phyloP scores from a whole-genome alignment of 768 basidiomycete species.

The Paxillus rubicundulus region DNA sequence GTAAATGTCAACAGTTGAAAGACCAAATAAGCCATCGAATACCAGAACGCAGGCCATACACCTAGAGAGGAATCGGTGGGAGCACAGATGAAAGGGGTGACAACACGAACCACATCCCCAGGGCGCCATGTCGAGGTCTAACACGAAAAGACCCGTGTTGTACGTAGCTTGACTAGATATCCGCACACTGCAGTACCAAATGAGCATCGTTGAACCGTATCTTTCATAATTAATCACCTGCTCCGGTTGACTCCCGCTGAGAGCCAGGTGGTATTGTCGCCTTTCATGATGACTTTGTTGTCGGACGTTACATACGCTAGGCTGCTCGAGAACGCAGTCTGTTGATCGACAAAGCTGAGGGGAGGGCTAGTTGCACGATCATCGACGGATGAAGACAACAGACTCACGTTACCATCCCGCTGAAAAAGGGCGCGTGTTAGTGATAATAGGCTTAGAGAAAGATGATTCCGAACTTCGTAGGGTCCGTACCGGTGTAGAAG shows the following conservation, averaged over 20 bases:
- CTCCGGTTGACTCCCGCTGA: conserved; percentile 51
- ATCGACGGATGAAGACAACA: background rate
- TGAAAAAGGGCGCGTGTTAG: conserved; percentile 29
- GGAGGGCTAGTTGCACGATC: conserved; percentile 12
- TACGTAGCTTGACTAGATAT: conserved; percentile 64
- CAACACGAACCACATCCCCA: conserved; percentile 72
- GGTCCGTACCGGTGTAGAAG: conserved; percentile 62
- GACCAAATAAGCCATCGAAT: conserved; percentile 20
- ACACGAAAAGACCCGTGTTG: conserved; percentile 77
- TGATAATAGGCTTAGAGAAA: conserved; percentile 10
- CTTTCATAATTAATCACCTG: conserved; percentile 42
- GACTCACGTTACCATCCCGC: conserved; percentile 71
- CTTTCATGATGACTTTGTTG: conserved; percentile 71
- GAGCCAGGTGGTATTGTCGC: conserved; percentile 63
- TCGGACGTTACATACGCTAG: conserved; percentile 58
- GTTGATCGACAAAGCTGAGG: conserved; percentile 58
- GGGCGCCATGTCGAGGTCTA: conserved; percentile 81
- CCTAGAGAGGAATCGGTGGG: conserved; percentile 36
- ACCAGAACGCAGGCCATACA: conserved; percentile 85
- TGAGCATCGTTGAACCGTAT: background rate
- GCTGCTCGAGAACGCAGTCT: conserved; percentile 48
- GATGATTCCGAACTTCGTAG: conserved; percentile 48
- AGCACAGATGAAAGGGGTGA: background rate
- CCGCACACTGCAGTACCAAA: conserved; percentile 54
- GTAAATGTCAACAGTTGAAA: background rate